Evolutionary conservation across 768 basidiomycete genomes (phyloP).

Genomic region (Cyclocybe cylindracea): DNA sequence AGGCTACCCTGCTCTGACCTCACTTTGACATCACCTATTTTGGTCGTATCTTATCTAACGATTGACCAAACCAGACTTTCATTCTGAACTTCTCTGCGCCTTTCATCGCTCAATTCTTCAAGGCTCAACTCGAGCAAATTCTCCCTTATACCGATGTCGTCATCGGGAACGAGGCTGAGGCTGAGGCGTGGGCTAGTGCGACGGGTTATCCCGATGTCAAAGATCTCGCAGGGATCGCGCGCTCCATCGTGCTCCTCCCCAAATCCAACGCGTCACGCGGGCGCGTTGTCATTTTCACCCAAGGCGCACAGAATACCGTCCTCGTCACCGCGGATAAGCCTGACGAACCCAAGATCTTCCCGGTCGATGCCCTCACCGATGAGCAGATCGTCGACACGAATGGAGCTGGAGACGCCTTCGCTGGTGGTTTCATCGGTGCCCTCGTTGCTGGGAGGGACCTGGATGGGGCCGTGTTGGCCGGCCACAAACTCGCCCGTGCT

Average conservation of each 20-base stretch:
- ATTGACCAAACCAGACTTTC: constrained; percentile 59
- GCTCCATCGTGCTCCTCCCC: constrained; percentile 68
- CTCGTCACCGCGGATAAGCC: constrained; percentile 64
- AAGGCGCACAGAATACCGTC: constrained; percentile 79
- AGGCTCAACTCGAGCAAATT: constrained; percentile 74
- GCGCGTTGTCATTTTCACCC: constrained; percentile 88
- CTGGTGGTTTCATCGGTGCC: constrained; percentile 93
- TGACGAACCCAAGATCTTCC: constrained; percentile 54
- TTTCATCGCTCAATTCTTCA: constrained; percentile 96
- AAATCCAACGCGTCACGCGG: constrained; percentile 78
- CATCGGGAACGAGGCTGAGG: constrained; percentile 97
- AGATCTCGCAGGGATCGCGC: constrained; percentile 69
- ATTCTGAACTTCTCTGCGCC: constrained; percentile 94
- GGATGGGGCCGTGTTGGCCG: constrained; percentile 77
- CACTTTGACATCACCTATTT: not conserved
- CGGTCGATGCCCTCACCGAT: constrained; percentile 57
- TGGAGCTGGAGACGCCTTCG: constrained; percentile 97
- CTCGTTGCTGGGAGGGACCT: constrained; percentile 75
- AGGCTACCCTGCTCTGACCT: not conserved
- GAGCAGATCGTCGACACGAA: constrained; percentile 92
- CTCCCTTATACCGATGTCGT: constrained; percentile 85
- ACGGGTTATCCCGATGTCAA: constrained; percentile 67
- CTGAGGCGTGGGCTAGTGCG: constrained; percentile 79
- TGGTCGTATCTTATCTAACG: not conserved
- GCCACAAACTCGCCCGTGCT: constrained; percentile 86